These are phyloP conservation scores for Mycena vitilis DNA, from an alignment of 768 basidiomycete species.

Conservation along the genomic window DNA sequence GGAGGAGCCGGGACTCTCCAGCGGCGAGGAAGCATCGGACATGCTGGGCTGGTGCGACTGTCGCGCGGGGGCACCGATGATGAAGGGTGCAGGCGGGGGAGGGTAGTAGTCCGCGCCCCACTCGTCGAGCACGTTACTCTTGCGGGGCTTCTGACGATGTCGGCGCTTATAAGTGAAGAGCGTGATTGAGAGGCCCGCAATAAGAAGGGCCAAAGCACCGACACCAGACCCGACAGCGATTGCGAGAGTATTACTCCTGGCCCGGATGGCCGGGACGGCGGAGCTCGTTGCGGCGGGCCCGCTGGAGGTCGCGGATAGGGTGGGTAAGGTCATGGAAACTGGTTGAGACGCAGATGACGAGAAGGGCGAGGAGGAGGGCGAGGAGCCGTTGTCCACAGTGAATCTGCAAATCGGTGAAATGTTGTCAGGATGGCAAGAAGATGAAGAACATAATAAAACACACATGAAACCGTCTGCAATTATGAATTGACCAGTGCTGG, in stretches of 20 bases:
- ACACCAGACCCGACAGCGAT: conserved; percentile 19
- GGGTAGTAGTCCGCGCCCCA: conserved; percentile 22
- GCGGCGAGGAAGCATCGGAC: not conserved
- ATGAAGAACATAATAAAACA: no score
- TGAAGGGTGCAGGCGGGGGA: conserved; percentile 18
- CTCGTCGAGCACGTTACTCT: conserved; percentile 16
- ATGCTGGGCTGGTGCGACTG: not conserved
- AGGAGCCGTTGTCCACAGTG: conserved; percentile 24
- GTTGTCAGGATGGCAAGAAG: no score
- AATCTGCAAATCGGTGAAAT: conserved; percentile 2
- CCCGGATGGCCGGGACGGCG: no score
- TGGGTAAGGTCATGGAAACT: not conserved
- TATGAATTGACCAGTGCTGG: conserved; percentile 2
- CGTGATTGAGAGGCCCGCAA: conserved; percentile 17
- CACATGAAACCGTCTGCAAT: conserved; percentile 33
- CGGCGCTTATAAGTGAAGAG: conserved; percentile 28
- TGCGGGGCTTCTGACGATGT: not conserved
- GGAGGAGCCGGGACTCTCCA: conserved; percentile 12
- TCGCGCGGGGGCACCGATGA: not conserved
- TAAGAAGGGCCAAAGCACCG: conserved; percentile 12
- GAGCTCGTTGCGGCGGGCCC: no score
- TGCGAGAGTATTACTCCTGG: not conserved
- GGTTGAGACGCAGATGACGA: not conserved
- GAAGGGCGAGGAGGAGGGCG: conserved; percentile 5
- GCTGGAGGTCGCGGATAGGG: not conserved